Evolutionary conservation across 148 eudicot genomes (phyloP), one percentile per base, ranked within the genome.

Genomic region (Fagopyrum tataricum): DNA sequence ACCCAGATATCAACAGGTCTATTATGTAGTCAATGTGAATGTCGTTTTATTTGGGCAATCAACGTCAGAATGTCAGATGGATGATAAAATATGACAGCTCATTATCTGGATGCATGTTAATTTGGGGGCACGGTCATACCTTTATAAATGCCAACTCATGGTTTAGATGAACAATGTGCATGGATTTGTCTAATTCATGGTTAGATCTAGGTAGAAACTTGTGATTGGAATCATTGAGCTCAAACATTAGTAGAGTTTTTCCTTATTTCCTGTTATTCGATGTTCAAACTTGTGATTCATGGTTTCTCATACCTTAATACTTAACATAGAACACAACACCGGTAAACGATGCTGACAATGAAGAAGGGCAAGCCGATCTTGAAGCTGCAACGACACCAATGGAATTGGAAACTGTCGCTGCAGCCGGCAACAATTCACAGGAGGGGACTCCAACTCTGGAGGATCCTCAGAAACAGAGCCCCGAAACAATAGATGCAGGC

Each of bases 361-460:
- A 91, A 73, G 95, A 84, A 70, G 82, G 84, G 66, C 81, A 80
- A 82, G 76, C 73, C 4, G 95, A 91, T 73, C 81, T 83, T 67
- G 98, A 92, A 78, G 83, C 86, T n/a, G 79, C 86, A 40, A 70
- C 84, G 17, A 85, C 86, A 44, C 70, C 85, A 69, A 74, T 85
- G 82, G 96, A 90, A 55, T 53, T 85, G 73, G 98, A 93, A 72
- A 82, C 84, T 5, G 74, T 77, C 51, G 77, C 83, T 13, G 79
- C 81, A 6, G 78, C 85, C 2, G 93, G 85, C 24, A 87, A 70
- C 77, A 82, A 77, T 47, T 91, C 93, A 44, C 89, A 78, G 55
- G 87, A 75, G 55, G 89, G 84, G 40, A 83, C 87, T 66, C 90
- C 88, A 11, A 86, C 82, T 20, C 86, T 86, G 8, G 98, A 91